Percentiles rank a stretch among this genome's conserved stretches.
Conservation (phyloP, 208 protist species). For the Acanthamoeba triangularis region DNA sequence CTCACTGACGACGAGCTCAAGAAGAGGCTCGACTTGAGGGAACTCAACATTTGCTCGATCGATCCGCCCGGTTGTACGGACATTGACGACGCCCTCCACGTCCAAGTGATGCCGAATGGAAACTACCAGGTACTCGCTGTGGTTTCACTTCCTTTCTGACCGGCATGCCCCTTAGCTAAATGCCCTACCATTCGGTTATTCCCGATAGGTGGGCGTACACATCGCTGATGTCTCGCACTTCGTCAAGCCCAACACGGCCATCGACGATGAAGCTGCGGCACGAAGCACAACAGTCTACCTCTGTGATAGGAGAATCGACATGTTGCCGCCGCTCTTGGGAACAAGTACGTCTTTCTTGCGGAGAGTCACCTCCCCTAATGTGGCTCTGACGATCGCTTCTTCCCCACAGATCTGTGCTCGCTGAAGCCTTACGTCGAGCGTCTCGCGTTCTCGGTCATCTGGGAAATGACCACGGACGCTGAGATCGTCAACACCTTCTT, state of each 20-base stretch:
- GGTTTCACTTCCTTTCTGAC: constrained; percentile 3
- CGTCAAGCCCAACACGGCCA: constrained; percentile 92
- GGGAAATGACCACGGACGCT: constrained; percentile 76
- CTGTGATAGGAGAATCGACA: constrained; percentile 97
- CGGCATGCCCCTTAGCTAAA: background rate
- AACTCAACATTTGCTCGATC: constrained; percentile 94
- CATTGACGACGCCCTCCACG: constrained; percentile 93
- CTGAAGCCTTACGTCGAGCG: constrained; percentile 81
- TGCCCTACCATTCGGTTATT: background rate
- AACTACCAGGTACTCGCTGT: constrained; percentile 20
- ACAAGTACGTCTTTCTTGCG: background rate
- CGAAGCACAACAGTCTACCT: constrained; percentile 98
- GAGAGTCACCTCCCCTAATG: background rate
- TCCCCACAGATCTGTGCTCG: constrained; percentile 31
- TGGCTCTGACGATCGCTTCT: background rate
- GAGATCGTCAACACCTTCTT: constrained; percentile 83
- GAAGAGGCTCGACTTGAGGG: constrained; percentile 93
- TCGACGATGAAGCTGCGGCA: constrained; percentile 96
- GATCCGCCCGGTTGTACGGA: constrained; percentile 94
- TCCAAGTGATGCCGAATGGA: constrained; percentile 79
- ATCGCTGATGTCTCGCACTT: constrained; percentile 99
- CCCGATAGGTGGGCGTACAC: constrained; percentile 86
- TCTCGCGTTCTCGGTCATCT: constrained; percentile 87
- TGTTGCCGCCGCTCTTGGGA: constrained; percentile 96
- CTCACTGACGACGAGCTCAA: constrained; percentile 89